Conservation (phyloP, 495 filamentous ascomycete species). For the Neurospora cerealis region DNA sequence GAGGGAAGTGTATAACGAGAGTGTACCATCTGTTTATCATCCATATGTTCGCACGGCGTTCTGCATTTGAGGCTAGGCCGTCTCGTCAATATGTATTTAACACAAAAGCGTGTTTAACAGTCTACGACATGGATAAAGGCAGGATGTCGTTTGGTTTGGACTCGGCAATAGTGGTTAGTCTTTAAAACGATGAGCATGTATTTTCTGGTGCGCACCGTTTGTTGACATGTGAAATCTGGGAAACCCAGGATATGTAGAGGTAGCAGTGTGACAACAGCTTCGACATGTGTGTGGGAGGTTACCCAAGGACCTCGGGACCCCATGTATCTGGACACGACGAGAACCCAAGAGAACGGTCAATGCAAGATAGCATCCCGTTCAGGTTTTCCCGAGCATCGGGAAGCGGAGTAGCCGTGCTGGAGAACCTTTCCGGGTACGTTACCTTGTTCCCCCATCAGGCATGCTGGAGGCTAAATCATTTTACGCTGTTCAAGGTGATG, state of each 20-base stretch:
- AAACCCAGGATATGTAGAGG: neutral
- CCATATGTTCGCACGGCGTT: slow-evolving; percentile 7
- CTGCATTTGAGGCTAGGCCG: slow-evolving; percentile 7
- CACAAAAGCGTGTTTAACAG: slow-evolving; percentile 2
- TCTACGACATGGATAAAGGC: neutral
- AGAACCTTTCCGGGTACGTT: neutral
- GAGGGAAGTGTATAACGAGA: neutral
- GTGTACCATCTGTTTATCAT: neutral
- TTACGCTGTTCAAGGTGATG: neutral
- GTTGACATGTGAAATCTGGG: neutral
- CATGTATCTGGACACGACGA: neutral
- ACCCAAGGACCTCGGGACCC: neutral
- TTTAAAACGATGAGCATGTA: neutral
- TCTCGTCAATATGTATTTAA: slow-evolving; percentile 6
- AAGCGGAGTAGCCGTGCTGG: neutral
- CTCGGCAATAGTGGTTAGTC: neutral
- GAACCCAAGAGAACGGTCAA: neutral
- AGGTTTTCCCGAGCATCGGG: neutral
- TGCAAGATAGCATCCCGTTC: neutral
- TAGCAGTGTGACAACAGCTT: neutral
- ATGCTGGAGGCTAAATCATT: neutral
- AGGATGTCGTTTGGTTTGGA: neutral
- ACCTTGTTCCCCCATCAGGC: neutral
- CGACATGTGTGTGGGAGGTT: neutral
- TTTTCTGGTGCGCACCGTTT: neutral